These are phyloP conservation scores for Daldinia caldariorum DNA, from an alignment of 495 filamentous ascomycete species.

Conservation along the genomic window DNA sequence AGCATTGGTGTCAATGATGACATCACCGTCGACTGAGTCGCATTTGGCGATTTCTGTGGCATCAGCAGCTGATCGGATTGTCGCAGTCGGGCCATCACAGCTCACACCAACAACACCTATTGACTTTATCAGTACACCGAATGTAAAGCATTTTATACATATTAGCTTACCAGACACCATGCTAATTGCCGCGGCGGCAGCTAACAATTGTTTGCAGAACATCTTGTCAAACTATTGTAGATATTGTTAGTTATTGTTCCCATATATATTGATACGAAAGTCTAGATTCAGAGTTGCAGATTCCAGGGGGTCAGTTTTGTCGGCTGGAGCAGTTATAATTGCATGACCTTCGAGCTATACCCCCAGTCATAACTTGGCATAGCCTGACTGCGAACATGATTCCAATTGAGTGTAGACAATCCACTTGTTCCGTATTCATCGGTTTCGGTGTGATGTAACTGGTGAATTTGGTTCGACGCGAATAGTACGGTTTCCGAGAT, in stretches of 20 bases:
- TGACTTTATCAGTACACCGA: neutral
- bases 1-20: conserved; percentile 69
- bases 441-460: neutral
- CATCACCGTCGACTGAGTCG: conserved; percentile 71
- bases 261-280: too few relatives aligned
- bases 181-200: conserved; percentile 76
- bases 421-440: neutral
- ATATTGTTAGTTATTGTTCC: neutral
- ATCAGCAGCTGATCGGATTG: conserved; percentile 75
- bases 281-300: neutral
- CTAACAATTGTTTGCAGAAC: conserved; percentile 76
- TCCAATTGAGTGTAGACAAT: neutral
- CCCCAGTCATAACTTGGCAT: neutral
- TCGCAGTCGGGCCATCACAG: conserved; percentile 60
- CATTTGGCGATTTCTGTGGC: conserved; percentile 73
- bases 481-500: neutral
- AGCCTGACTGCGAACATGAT: neutral
- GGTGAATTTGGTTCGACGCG: neutral
- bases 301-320: neutral
- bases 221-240: conserved; percentile 62
- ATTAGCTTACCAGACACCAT: conserved; percentile 67
- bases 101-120: conserved; percentile 49
- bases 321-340: neutral
- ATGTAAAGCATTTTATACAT: neutral
- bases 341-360: neutral